A percentile compares a stretch with the other conserved stretches of the same genome.
phyloP scores from a whole-genome alignment of 306 rosid genomes.

The Corylus americana region DNA sequence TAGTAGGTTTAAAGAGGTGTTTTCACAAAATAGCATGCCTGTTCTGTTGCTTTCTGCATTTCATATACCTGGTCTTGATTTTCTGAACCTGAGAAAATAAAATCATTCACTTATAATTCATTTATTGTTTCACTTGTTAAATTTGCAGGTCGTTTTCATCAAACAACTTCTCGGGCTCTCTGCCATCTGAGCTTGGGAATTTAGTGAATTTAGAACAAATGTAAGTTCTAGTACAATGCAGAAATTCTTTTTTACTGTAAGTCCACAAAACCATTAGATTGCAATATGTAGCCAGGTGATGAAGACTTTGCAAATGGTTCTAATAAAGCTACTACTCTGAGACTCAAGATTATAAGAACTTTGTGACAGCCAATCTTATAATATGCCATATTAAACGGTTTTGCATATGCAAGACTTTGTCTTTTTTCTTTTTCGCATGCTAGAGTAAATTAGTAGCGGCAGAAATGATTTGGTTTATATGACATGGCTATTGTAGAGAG shows the following conservation, averaged over 20 bases:
- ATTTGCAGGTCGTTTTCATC: slow-evolving; percentile 46
- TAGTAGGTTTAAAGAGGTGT: neutral
- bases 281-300: neutral
- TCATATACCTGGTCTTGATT: neutral
- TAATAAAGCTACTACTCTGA: neutral
- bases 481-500: neutral
- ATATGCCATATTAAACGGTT: neutral
- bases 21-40: neutral
- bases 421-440: neutral
- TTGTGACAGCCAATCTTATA: neutral
- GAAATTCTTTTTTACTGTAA: neutral
- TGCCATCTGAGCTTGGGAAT: slow-evolving; percentile 75
- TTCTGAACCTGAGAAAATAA: neutral
- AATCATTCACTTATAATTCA: neutral
- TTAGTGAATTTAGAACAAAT: slow-evolving; percentile 47
- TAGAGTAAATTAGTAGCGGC: neutral
- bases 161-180: slow-evolving; percentile 74
- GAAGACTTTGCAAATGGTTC: neutral
- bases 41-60: neutral
- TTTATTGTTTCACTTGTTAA: slow-evolving; percentile 7
- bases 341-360: neutral
- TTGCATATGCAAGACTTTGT: neutral
- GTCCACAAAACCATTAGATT: neutral
- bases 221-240: slow-evolving; percentile 44
- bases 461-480: neutral